A percentile compares a stretch with the other conserved stretches of the same genome.
phyloP scores from a whole-genome alignment of 306 rosid genomes.

The Corylus avellana region DNA sequence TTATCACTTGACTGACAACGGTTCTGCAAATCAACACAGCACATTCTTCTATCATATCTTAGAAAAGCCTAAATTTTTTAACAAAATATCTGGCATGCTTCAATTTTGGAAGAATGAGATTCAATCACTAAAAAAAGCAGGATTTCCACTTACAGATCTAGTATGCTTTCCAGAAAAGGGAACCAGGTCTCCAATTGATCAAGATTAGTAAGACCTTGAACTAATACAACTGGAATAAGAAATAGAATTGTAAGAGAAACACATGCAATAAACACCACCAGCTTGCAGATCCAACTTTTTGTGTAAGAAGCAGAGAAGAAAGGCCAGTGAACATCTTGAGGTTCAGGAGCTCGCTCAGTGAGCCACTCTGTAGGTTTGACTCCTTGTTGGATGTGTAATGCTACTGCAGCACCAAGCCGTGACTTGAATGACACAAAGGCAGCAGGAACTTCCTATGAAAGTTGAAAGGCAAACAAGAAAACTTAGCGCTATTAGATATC shows the following conservation, averaged over 20 bases:
- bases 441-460: constrained; percentile 68
- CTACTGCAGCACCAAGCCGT: constrained; percentile 71
- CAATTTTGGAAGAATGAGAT: constrained; percentile 14
- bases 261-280: constrained; percentile 55
- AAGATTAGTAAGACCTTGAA: constrained; percentile 80
- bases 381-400: constrained; percentile 72
- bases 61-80: neutral
- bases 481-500: constrained; percentile 18
- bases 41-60: neutral
- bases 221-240: constrained; percentile 74
- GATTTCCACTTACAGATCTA: constrained; percentile 58
- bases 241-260: constrained; percentile 57
- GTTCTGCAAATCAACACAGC: constrained; percentile 51
- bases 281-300: constrained; percentile 67
- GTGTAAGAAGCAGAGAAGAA: constrained; percentile 66
- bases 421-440: constrained; percentile 92
- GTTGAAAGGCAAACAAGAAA: constrained; percentile 21
- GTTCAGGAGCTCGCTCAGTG: constrained; percentile 85
- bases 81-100: neutral
- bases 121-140: constrained; percentile 9
- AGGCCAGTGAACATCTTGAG: constrained; percentile 80
- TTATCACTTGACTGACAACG: constrained; percentile 71
- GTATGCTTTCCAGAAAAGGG: constrained; percentile 65
- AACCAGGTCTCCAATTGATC: constrained; percentile 60
- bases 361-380: constrained; percentile 77